Evolutionary conservation across 805 yeast genomes (phyloP).

Genomic region (Barnettozyma populi): DNA sequence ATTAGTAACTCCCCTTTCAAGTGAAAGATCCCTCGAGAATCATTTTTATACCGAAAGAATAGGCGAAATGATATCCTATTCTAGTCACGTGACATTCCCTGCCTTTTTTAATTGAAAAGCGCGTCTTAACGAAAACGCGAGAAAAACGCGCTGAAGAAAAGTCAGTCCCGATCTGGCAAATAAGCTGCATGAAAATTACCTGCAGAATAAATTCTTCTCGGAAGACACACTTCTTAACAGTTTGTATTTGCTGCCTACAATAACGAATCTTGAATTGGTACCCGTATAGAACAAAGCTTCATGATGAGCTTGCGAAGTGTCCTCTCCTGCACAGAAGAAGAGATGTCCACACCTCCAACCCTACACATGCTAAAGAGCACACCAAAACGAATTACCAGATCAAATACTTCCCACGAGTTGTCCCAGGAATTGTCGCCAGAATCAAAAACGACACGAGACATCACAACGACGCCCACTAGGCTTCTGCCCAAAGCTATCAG

Average conservation of each 20-base stretch:
- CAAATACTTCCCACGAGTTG: not conserved
- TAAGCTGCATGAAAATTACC: not conserved
- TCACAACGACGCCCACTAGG: not conserved
- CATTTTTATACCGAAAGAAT: too few species aligned
- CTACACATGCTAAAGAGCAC: not conserved
- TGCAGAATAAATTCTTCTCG: not conserved
- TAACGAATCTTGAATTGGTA: not conserved
- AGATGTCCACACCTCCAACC: not conserved
- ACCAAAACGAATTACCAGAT: not conserved
- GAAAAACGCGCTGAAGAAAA: not conserved
- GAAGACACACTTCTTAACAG: not conserved
- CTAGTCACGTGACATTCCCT: too few species aligned
- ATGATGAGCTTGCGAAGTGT: not conserved
- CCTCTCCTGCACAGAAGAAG: not conserved
- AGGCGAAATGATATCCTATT: too few species aligned
- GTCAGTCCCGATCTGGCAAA: not conserved
- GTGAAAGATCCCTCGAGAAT: too few species aligned
- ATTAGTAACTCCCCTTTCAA: too few species aligned
- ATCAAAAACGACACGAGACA: not conserved
- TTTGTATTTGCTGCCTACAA: not conserved
- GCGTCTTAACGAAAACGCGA: not conserved
- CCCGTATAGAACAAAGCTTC: too few species aligned
- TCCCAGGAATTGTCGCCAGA: not conserved
- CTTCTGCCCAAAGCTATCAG: slow-evolving; percentile 8
- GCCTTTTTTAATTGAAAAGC: too few species aligned